A percentile compares a stretch with the other conserved stretches of the same genome.
phyloP scores from a whole-genome alignment of 2,329 filamentous ascomycete species.

The Verticillium isaacii region DNA sequence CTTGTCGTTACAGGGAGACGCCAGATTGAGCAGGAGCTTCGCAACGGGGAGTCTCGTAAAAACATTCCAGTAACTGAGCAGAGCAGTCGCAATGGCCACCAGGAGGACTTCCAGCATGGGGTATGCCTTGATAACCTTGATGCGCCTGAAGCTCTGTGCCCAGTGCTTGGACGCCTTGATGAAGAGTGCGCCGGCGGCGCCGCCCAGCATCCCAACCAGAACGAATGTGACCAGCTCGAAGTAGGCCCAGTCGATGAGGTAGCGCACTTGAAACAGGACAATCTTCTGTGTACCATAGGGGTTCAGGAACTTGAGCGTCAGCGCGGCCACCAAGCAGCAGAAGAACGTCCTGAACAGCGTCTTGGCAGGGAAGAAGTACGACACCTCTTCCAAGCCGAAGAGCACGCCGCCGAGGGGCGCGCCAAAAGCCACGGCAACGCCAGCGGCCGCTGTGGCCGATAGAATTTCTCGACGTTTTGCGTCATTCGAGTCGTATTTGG shows the following conservation, averaged over 20 bases:
- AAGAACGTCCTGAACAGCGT: conserved; percentile 97
- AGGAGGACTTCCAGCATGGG: conserved; percentile 84
- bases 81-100: conserved; percentile 78
- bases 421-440: conserved; percentile 91
- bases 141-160: conserved; percentile 83
- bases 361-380: conserved; percentile 96
- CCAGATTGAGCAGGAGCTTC: conserved; percentile 84
- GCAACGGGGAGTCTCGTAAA: conserved; percentile 87
- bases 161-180: conserved; percentile 92
- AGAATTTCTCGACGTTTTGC: conserved; percentile 89
- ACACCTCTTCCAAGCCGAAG: conserved; percentile 91
- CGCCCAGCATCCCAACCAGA: conserved; percentile 79
- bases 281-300: conserved; percentile 96
- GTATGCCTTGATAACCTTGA: conserved; percentile 72
- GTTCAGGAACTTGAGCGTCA: conserved; percentile 91
- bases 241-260: conserved; percentile 84
- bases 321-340: conserved; percentile 88
- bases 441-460: conserved; percentile 87
- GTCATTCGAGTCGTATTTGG: conserved; percentile 91
- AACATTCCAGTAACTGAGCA: conserved; percentile 89
- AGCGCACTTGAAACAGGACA: conserved; percentile 92
- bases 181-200: conserved; percentile 81
- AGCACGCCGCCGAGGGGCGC: conserved; percentile 83
- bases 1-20: conserved; percentile 77
- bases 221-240: conserved; percentile 87